phyloP scores from a whole-genome alignment of 192 early-diverging fungal species.

The Rhizoclosmatium globosum region DNA sequence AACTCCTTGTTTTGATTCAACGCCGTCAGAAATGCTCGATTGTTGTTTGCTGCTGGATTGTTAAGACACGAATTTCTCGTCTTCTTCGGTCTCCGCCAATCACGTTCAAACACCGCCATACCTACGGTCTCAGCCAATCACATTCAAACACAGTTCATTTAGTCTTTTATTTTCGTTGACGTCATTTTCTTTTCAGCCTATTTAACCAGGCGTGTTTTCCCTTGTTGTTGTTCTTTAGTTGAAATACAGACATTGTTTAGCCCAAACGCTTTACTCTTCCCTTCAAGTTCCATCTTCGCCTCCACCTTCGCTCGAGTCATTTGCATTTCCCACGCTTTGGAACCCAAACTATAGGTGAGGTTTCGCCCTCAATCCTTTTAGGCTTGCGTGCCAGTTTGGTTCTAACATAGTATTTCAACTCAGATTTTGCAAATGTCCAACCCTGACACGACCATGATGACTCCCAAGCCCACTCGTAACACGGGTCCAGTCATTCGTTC shows the following conservation, averaged over 20 bases:
- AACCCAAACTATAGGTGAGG: neutral
- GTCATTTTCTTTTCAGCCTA: neutral
- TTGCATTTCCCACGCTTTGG: no score
- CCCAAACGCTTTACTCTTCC: neutral
- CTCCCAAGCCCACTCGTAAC: neutral
- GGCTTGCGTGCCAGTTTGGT: neutral
- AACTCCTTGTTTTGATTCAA: neutral
- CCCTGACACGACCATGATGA: no score
- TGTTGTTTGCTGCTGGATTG: neutral
- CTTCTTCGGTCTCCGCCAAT: neutral
- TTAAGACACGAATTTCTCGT: neutral
- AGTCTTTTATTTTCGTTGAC: neutral
- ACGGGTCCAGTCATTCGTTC: neutral
- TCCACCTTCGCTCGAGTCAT: no score
- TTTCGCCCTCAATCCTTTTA: neutral
- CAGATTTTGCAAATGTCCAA: neutral
- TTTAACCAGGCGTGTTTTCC: neutral
- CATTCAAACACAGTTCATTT: no score
- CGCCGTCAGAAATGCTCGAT: neutral
- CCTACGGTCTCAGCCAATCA: neutral
- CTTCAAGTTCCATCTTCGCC: neutral
- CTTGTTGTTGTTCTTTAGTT: neutral
- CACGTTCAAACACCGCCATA: neutral
- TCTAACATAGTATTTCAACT: neutral
- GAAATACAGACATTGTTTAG: neutral